These are phyloP conservation scores for Isabelozyma rhagii DNA, from an alignment of 805 yeast species.

Conservation along the genomic window DNA sequence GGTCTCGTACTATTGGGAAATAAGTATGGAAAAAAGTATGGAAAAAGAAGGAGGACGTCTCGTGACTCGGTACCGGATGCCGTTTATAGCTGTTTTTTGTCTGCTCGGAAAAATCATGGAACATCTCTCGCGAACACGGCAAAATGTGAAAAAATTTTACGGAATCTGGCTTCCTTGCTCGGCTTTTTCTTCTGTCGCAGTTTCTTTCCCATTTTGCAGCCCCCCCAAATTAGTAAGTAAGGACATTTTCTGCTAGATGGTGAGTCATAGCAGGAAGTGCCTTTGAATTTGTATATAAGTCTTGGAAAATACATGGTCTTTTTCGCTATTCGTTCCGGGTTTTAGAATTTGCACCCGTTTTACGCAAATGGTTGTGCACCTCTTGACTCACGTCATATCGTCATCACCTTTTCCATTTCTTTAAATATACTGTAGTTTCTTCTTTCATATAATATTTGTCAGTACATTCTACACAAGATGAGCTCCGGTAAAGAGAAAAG, in stretches of 20 bases:
- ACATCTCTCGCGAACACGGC: too few relatives aligned
- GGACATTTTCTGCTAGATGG: background rate
- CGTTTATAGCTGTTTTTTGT: too few relatives aligned
- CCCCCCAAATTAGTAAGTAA: background rate
- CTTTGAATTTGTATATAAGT: background rate
- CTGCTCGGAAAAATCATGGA: too few relatives aligned
- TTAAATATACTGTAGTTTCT: background rate
- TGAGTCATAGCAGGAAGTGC: background rate
- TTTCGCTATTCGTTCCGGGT: background rate
- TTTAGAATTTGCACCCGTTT: background rate
- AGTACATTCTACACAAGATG: background rate
- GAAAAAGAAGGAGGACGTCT: background rate
- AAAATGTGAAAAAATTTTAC: too few relatives aligned
- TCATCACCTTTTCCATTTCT: too few relatives aligned
- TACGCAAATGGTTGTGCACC: background rate
- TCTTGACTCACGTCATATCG: background rate
- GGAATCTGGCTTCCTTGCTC: too few relatives aligned
- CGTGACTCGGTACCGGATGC: too few relatives aligned
- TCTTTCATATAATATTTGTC: background rate
- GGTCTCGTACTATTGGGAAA: conserved; percentile 13
- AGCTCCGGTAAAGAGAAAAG: background rate
- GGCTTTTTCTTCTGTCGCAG: background rate
- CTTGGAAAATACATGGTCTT: background rate
- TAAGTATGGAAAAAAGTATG: background rate
- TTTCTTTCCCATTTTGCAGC: background rate